Conservation (phyloP, 2,329 filamentous ascomycete species). For the Beauveria sp. region DNA sequence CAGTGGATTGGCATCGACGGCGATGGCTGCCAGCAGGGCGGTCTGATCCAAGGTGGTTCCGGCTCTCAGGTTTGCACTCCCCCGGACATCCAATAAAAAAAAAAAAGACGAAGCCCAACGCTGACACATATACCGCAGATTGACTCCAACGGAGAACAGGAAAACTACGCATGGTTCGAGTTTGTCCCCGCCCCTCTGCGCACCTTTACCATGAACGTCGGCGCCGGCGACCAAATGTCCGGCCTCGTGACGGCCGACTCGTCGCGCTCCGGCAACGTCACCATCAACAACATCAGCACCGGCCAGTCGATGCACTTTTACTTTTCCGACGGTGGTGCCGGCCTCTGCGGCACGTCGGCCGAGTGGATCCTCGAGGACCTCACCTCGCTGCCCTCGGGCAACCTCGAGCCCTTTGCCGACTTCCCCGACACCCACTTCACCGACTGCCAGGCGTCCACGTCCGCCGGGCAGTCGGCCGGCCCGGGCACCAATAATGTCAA, state of each 20-base stretch:
- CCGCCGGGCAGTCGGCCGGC: not conserved
- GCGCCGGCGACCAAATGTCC: not conserved
- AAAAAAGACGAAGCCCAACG: not conserved
- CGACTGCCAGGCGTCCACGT: not conserved
- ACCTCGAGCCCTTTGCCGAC: not conserved
- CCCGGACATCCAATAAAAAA: not conserved
- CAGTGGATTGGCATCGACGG: slow-evolving; percentile 7
- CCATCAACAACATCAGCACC: slow-evolving; percentile 2
- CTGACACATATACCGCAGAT: not conserved
- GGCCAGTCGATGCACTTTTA: not conserved
- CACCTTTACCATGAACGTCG: slow-evolving; percentile 1
- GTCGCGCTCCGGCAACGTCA: slow-evolving; percentile 1
- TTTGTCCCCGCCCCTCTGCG: not conserved
- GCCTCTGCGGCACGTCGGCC: slow-evolving; percentile 5
- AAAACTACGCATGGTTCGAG: not conserved
- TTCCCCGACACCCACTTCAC: slow-evolving; percentile 1
- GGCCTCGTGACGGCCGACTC: not conserved
- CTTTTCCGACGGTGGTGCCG: not conserved
- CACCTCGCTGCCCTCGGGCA: not conserved
- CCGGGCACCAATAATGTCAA: not conserved
- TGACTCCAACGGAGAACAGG: not conserved
- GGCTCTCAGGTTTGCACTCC: not conserved
- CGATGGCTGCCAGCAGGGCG: not conserved
- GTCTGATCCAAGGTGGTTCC: not conserved
- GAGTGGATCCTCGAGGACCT: slow-evolving; percentile 8